Evolutionary conservation across 2,329 filamentous ascomycete genomes (phyloP), one percentile per base, ranked within the genome.

Genomic region (Verticillium tricorpus): DNA sequence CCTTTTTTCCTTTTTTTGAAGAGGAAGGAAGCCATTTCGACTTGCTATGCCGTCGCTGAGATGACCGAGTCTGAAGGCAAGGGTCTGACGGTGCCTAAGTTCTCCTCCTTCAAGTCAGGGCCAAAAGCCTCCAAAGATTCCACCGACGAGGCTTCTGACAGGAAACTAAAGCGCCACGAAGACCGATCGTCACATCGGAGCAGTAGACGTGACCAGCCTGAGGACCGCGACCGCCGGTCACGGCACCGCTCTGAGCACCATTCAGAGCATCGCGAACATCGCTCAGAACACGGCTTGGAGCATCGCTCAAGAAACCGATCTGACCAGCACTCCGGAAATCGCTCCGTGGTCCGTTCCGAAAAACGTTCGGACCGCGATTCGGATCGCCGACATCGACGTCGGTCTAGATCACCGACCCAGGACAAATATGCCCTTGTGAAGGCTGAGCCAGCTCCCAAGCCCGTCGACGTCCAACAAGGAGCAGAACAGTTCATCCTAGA

Each of bases 61-160:
- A 56, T 56, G 54, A 17, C 54, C 25, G 54, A 34, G 54, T 32
- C 54, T 14, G 54, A 56, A 17, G 31, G 54, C 25, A 56, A 56
- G 28, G n/a, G 28, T 28, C 31, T 56, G 54, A 32, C 54, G 54
- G 79, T 90, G 25, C 90, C 91, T 11, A 92, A 88, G 68, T 93
- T 94, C 70, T 80, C 85, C 22, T 93, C 90, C 65, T 94, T 93
- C 78, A 88, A 84, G 67, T 14, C 59, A 62, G 17, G 11, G 65
- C 34, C 64, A 67, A 19, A 57, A 52, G 59, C 63, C 34, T 39
- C 64, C 14, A 55, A 57, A 56, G 60, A 61, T 65, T 61, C 63
- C 56, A 66, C 62, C 22, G 34, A 67, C 35, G 54, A 28, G 17
- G 5, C 59, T 55, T 52, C 45, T 52, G 45, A 52, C 3, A 52